These are phyloP conservation scores for Lichtheimia corymbifera DNA, from an alignment of 371 early-diverging fungal species.

Conservation along the genomic window DNA sequence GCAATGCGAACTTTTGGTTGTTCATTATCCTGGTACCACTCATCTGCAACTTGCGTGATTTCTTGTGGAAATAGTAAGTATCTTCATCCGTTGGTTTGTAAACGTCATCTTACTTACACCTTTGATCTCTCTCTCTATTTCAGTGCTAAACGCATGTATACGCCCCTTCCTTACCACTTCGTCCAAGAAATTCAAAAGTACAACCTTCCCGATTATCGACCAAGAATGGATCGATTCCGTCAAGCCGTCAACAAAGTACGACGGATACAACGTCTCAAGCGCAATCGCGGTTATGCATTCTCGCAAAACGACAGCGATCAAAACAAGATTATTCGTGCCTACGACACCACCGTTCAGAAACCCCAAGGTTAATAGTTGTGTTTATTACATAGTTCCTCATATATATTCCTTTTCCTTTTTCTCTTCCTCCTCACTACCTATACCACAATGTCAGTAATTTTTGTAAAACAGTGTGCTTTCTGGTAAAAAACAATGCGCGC, in stretches of 20 bases:
- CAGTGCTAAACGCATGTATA: constrained; percentile 81
- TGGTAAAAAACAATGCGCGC: neutral
- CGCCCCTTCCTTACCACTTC: constrained; percentile 85
- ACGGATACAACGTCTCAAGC: constrained; percentile 88
- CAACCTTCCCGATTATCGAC: constrained; percentile 97
- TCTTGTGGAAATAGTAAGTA: constrained; percentile 89
- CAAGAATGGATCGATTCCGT: constrained; percentile 95
- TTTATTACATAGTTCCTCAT: neutral
- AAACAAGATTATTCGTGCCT: constrained; percentile 89
- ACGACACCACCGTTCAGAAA: constrained; percentile 94
- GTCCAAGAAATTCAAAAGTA: constrained; percentile 98
- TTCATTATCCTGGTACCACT: constrained; percentile 80
- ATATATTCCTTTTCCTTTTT: neutral
- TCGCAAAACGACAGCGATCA: constrained; percentile 97
- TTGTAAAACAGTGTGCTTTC: constrained; percentile 2
- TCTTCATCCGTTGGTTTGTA: too few species aligned
- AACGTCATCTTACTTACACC: neutral
- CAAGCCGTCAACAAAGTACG: constrained; percentile 97
- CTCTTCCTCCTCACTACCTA: neutral
- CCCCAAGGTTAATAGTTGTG: constrained; percentile 65
- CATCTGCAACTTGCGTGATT: constrained; percentile 84
- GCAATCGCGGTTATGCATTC: constrained; percentile 96
- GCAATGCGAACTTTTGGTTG: constrained; percentile 86
- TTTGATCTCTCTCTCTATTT: neutral
- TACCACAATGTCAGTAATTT: constrained; percentile 4